Conservation (phyloP, 1,139 yeast species). For the Zygoascus sp. region DNA sequence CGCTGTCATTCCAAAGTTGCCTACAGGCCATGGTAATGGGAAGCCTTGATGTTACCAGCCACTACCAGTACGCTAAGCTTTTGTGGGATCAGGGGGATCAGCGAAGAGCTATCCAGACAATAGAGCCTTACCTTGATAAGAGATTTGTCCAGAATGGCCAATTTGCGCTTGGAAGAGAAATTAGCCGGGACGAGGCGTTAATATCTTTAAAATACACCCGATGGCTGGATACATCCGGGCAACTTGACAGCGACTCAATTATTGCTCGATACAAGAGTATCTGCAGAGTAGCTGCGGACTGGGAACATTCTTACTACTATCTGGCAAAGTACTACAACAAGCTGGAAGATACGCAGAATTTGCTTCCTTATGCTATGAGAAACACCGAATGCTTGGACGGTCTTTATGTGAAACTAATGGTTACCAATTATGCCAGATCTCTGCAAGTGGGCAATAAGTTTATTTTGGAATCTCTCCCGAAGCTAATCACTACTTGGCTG, state of each 20-base stretch:
- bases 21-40: slow-evolving; percentile 52
- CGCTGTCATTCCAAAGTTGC: slow-evolving; percentile 68
- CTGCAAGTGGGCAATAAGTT: slow-evolving; percentile 65
- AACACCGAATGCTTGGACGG: slow-evolving; percentile 45
- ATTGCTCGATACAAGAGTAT: slow-evolving; percentile 64
- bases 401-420: slow-evolving; percentile 59
- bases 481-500: slow-evolving; percentile 84
- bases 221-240: slow-evolving; percentile 87
- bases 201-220: slow-evolving; percentile 69
- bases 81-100: slow-evolving; percentile 91
- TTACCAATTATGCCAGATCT: slow-evolving; percentile 61
- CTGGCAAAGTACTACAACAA: slow-evolving; percentile 78
- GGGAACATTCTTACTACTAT: slow-evolving; percentile 80
- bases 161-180: slow-evolving; percentile 10
- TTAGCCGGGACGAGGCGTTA: slow-evolving; percentile 23
- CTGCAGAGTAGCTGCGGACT: slow-evolving; percentile 49
- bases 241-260: slow-evolving; percentile 71
- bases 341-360: slow-evolving; percentile 58
- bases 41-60: slow-evolving; percentile 48
- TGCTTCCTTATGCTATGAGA: slow-evolving; percentile 37
- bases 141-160: slow-evolving; percentile 19
- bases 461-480: slow-evolving; percentile 83
- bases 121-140: slow-evolving; percentile 43
- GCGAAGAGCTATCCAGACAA: slow-evolving; percentile 72
- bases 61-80: slow-evolving; percentile 75